Percentiles rank a stretch among this genome's conserved stretches.
phyloP scores from a whole-genome alignment of 176 grass and related monocot genomes.

The Oryza longistaminata region DNA sequence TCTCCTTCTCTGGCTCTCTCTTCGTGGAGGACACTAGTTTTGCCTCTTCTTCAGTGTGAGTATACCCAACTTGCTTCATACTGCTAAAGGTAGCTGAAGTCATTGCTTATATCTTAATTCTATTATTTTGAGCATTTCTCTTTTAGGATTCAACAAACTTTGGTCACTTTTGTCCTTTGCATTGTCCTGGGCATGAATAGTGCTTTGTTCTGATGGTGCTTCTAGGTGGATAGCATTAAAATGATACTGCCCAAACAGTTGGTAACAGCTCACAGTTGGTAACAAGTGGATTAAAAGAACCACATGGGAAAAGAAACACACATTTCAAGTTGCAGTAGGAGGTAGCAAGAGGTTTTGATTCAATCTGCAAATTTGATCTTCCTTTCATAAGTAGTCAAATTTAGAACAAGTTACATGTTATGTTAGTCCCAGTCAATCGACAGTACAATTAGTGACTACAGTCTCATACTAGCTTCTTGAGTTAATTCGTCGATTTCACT shows the following conservation, averaged over 20 bases:
- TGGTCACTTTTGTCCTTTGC: not conserved
- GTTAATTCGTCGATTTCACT: not conserved
- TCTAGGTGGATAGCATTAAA: slow-evolving; percentile 14
- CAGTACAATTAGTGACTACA: not conserved
- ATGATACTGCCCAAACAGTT: slow-evolving; percentile 4
- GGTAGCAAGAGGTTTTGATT: not conserved
- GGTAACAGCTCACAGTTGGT: not conserved
- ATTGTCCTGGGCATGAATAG: not conserved
- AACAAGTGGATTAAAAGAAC: not conserved
- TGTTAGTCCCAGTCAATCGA: not conserved
- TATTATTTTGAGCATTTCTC: not conserved
- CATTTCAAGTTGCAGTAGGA: slow-evolving; percentile 1
- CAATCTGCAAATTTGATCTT: not conserved
- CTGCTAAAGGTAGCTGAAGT: not conserved
- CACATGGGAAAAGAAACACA: not conserved
- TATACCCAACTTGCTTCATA: not conserved
- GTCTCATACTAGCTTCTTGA: not conserved
- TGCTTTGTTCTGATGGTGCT: slow-evolving; percentile 3
- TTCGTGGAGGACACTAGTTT: not conserved
- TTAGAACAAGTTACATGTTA: not conserved
- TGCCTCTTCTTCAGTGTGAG: slow-evolving; percentile 1
- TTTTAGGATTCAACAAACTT: slow-evolving; percentile 8
- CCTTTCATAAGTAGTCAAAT: not conserved
- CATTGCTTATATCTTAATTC: not conserved
- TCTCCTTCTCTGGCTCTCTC: not conserved